phyloP scores from a whole-genome alignment of 148 eudicot species.

The Cornus suecica region DNA sequence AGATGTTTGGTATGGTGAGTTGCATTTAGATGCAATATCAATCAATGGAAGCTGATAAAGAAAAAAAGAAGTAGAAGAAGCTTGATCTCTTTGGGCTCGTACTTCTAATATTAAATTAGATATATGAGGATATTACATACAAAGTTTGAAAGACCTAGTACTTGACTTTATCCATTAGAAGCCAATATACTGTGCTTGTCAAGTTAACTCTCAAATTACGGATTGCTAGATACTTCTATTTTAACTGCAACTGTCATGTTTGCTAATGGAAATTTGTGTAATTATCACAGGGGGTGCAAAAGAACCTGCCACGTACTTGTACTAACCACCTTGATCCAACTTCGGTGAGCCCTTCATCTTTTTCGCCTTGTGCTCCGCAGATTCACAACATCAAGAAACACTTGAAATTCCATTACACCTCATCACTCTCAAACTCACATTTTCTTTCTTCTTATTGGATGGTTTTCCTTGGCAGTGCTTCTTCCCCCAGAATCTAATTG shows the following conservation, averaged over 20 bases:
- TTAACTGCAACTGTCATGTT: background rate
- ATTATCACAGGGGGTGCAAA: constrained; percentile 48
- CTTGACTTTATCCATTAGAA: background rate
- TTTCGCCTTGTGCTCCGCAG: background rate
- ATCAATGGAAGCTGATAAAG: background rate
- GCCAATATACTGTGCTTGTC: background rate
- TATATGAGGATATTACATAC: no score
- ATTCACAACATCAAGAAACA: background rate
- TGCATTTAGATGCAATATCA: no score
- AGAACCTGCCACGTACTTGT: constrained; percentile 60
- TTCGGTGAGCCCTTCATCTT: constrained; percentile 43
- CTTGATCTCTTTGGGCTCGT: background rate
- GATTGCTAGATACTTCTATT: background rate
- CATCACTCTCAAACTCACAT: background rate
- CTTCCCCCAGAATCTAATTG: constrained; percentile 79
- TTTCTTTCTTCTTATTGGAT: background rate
- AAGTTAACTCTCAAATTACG: background rate
- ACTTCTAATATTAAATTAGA: no score
- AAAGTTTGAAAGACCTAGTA: no score
- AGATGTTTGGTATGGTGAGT: no score
- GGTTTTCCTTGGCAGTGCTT: constrained; percentile 57
- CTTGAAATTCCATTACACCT: background rate
- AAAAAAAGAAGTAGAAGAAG: background rate
- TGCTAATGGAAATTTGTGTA: background rate
- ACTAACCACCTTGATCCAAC: constrained; percentile 60